These are phyloP conservation scores for Raddia guianensis DNA, from an alignment of 176 grass and related monocot species.

Conservation along the genomic window DNA sequence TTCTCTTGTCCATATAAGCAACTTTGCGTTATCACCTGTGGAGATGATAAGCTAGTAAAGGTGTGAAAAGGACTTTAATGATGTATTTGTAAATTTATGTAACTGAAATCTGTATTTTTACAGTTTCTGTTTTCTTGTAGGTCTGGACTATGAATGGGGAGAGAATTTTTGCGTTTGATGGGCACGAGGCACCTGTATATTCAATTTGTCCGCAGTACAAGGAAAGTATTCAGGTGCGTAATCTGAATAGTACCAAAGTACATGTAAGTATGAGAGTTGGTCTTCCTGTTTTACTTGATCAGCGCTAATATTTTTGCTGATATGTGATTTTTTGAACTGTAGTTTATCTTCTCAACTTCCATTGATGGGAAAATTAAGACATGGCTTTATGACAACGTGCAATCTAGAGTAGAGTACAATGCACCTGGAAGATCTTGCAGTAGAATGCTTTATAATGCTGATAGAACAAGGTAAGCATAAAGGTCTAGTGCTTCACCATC, in stretches of 20 bases:
- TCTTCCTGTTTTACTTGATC: too few species aligned
- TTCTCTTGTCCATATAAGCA: slow-evolving; percentile 84
- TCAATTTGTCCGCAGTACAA: slow-evolving; percentile 92
- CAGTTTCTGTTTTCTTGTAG: slow-evolving; percentile 54
- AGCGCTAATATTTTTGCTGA: background rate
- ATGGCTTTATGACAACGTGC: slow-evolving; percentile 94
- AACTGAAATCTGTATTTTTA: slow-evolving; percentile 18
- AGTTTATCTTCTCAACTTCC: slow-evolving; percentile 99
- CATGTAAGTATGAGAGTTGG: background rate
- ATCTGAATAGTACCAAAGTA: slow-evolving; percentile 2
- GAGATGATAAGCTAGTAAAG: slow-evolving; percentile 97
- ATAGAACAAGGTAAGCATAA: slow-evolving; percentile 77
- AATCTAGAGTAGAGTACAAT: slow-evolving; percentile 90
- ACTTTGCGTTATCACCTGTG: slow-evolving; percentile 85
- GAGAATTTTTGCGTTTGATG: slow-evolving; percentile 75
- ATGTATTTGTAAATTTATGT: too few species aligned
- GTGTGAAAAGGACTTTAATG: slow-evolving; percentile 43
- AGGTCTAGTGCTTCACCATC: background rate
- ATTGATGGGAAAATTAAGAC: slow-evolving; percentile 98
- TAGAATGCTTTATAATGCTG: slow-evolving; percentile 93
- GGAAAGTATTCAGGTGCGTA: slow-evolving; percentile 84
- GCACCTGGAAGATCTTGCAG: slow-evolving; percentile 87
- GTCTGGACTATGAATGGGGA: slow-evolving; percentile 84
- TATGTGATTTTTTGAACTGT: slow-evolving; percentile 26
- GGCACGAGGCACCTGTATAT: slow-evolving; percentile 89